A percentile compares a stretch with the other conserved stretches of the same genome.
Evolutionary conservation across 768 basidiomycete genomes (phyloP).

Genomic region (Imleria badia): DNA sequence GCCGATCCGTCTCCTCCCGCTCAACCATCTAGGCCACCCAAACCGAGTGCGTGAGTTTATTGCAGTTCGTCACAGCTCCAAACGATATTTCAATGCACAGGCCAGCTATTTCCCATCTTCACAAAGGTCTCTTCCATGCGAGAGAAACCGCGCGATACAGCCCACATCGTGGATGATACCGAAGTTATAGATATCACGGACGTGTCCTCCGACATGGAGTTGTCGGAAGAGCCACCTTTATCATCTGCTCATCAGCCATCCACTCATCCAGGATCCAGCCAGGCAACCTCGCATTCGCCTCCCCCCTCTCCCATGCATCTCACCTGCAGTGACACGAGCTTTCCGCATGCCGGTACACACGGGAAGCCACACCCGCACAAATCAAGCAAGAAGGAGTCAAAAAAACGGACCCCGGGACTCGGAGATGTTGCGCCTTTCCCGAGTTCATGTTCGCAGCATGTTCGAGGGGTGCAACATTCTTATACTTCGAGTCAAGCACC

Average conservation of each 20-base stretch:
- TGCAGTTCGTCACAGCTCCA: not conserved
- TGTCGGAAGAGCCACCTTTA: conserved; percentile 12
- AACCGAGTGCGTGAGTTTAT: conserved; percentile 22
- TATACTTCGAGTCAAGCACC: conserved; percentile 23
- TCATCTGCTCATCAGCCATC: conserved; percentile 9
- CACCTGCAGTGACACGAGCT: conserved; percentile 5
- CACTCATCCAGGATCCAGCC: conserved; percentile 8
- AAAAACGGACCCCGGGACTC: not conserved
- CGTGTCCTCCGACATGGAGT: conserved; percentile 14
- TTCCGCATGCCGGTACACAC: conserved; percentile 1
- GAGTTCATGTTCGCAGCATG: conserved; percentile 51
- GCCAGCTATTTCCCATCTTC: conserved; percentile 29
- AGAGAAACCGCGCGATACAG: not conserved
- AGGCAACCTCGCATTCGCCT: conserved; percentile 6
- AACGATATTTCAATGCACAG: conserved; percentile 12
- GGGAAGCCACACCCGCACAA: not conserved
- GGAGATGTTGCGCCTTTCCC: conserved; percentile 46
- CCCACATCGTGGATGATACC: conserved; percentile 14
- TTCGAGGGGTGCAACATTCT: conserved; percentile 55
- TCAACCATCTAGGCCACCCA: not conserved
- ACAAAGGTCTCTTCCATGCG: conserved; percentile 7
- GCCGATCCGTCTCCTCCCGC: conserved; percentile 1
- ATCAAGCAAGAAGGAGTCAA: conserved; percentile 2
- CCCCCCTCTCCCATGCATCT: not conserved
- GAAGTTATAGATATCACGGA: conserved; percentile 22